Evolutionary conservation across 139 green algal genomes (phyloP), one percentile per base, ranked within the genome.

Genomic region (Cymbomonas tetramitiformis): DNA sequence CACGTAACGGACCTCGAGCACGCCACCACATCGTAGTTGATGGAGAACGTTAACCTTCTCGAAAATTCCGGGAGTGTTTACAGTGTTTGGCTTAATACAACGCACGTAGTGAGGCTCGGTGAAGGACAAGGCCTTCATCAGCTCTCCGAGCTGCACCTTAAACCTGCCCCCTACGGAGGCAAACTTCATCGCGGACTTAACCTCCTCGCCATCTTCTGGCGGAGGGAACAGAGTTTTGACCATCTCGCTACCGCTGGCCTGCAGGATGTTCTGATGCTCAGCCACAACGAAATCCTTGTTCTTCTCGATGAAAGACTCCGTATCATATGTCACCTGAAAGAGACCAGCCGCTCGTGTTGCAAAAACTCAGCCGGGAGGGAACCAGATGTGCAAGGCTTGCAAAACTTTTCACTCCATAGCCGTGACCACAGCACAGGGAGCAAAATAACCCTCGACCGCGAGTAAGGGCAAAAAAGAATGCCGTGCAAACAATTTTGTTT

Each of bases 81-180:
- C 19, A 1, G 2, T 18, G 79, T 99, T 99, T 54, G 92, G 92
- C 75, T 99, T 99, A 71, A 99, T 93, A 78, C 92, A 99, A 67
- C 92, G 90, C 40, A 99, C 82, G 76, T 98, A 99, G 75, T 98
- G 91, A 28, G 92, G 92, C 74, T 95, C 82, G 75, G 94, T 97
- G 21, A 36, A 39, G 34, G 53, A 58, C 55, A 98, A 79, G 53
- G 89, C 79, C 21, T 75, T 55, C 87, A 97, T 96, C 18, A 99
- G 79, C 31, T 90, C 85, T 0, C 51, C 67, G 48, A 99, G 79
- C 81, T 98, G 90, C 60, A 79, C 78, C 80, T 96, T 95, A 80
- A 98, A 99, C 48, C 84, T 74, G 49, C 59, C 83, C 51, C 80
- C 86, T 28, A 99, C 83, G 3, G 68, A 74, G 1, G 48, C 51